Conservation (phyloP, 306 rosid genomes). For the Trifolium pratense region DNA sequence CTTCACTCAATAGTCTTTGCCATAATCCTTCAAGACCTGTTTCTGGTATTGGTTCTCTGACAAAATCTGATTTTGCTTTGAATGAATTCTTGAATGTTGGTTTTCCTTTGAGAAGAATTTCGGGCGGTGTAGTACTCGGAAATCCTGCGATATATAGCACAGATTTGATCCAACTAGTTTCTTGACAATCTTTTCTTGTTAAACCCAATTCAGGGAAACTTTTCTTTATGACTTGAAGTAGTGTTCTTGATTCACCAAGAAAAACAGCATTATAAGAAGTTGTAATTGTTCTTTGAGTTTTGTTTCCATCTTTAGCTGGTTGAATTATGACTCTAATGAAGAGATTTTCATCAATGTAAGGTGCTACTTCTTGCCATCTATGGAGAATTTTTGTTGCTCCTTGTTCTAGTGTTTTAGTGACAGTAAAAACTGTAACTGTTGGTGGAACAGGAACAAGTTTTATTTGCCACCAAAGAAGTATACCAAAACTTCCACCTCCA, state of each 20-base stretch:
- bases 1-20: constrained; percentile 52
- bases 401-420: constrained; percentile 50
- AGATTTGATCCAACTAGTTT: constrained; percentile 74
- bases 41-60: constrained; percentile 55
- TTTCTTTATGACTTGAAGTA: constrained; percentile 43
- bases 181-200: constrained; percentile 45
- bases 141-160: constrained; percentile 51
- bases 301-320: constrained; percentile 37
- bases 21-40: constrained; percentile 53
- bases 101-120: constrained; percentile 50
- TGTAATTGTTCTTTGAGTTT: constrained; percentile 42
- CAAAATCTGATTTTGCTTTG: constrained; percentile 77
- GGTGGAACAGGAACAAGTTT: constrained; percentile 65
- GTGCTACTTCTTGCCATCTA: constrained; percentile 65
- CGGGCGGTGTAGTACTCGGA: constrained; percentile 43
- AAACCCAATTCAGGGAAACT: constrained; percentile 74
- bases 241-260: constrained; percentile 52
- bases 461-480: constrained; percentile 67
- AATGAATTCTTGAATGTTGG: constrained; percentile 49
- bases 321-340: constrained; percentile 53
- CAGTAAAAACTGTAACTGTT: constrained; percentile 59
- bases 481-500: constrained; percentile 70
- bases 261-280: constrained; percentile 47
- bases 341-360: constrained; percentile 54
- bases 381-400: constrained; percentile 52